Evolutionary conservation across 2,329 filamentous ascomycete species (phyloP), one percentile per base, ranked within the genome.

Genomic region (Hypoxylon sp.): DNA sequence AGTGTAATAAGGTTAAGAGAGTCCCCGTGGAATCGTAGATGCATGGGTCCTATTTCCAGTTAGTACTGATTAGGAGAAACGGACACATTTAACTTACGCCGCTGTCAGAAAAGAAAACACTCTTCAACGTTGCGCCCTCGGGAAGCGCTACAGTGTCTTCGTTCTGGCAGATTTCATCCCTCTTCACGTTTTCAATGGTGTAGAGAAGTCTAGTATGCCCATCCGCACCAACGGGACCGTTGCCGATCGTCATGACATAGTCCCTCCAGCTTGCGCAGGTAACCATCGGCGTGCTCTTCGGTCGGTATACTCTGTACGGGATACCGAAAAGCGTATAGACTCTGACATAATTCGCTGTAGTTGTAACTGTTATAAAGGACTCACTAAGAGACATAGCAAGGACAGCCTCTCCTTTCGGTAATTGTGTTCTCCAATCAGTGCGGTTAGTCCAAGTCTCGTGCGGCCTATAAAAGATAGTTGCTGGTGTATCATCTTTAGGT

Each of bases 401-500:
- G 2, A 98, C 89, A 10, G 91, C 87, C 80, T 99, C 96, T n/a
- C 93, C 93, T 32, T 87, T 87, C 0, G 96, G 96, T n/a, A 99
- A 81, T 70, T 92, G 86, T 0, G 92, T 97, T 54, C 93, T 90
- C 94, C 95, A 98, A 80, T 99, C 96, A 19, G 89, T 88, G 56
- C 96, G 88, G 54, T 93, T 88, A 1, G 94, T 98, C 96, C 96
- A 99, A 0, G 93, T 97, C 82, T 99, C 95, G 77, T 99, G 96
- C 0, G 97, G 96, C 6, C 96, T 89, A 80, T 98, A 99, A 80
- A 97, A 98, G n/a, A 99, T 89, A 32, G 90, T 91, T 3, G 95
- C 93, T 1, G 92, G 90, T 8, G 79, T 74, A 64, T 90, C 88
- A 32, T 89, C 86, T 7, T 84, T 86, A 0, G 93, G 89, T 21